These are phyloP conservation scores for Aquilaria yunnanensis DNA, from an alignment of 345 rosid species.

Conservation along the genomic window DNA sequence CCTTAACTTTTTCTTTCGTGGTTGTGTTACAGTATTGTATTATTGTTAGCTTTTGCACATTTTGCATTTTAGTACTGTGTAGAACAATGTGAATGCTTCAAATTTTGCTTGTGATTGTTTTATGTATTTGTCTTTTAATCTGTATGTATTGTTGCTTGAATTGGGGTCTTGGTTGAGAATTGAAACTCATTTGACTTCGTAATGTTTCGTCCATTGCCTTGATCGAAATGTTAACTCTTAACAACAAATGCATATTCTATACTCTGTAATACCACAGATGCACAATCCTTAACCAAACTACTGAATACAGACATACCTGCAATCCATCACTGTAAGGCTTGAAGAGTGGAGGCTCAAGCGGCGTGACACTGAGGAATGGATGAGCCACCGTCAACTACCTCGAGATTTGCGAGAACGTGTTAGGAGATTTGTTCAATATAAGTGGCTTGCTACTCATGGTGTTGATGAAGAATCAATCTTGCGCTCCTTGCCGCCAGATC, in stretches of 20 bases:
- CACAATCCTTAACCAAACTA: too few species aligned
- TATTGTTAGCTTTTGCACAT: neutral
- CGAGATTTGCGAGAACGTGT: too few species aligned
- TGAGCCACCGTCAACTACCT: too few species aligned
- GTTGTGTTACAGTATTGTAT: neutral
- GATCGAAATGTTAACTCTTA: too few species aligned
- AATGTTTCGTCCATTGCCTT: constrained; percentile 62
- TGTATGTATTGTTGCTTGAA: constrained; percentile 66
- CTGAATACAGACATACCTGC: too few species aligned
- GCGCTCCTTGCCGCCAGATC: constrained; percentile 58
- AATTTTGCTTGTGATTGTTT: neutral
- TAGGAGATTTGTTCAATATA: too few species aligned
- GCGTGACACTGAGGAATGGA: too few species aligned
- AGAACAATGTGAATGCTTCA: neutral
- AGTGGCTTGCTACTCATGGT: constrained; percentile 75
- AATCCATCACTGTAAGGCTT: too few species aligned
- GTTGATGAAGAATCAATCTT: constrained; percentile 71
- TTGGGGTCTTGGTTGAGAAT: constrained; percentile 73
- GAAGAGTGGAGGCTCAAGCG: too few species aligned
- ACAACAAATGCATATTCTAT: too few species aligned
- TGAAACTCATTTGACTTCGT: constrained; percentile 77
- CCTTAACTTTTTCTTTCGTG: neutral
- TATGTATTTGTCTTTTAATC: constrained; percentile 15
- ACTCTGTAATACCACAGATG: too few species aligned
- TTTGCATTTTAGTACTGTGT: neutral